Conservation (phyloP, 768 basidiomycete genomes). For the Amanita pseudoporphyria region DNA sequence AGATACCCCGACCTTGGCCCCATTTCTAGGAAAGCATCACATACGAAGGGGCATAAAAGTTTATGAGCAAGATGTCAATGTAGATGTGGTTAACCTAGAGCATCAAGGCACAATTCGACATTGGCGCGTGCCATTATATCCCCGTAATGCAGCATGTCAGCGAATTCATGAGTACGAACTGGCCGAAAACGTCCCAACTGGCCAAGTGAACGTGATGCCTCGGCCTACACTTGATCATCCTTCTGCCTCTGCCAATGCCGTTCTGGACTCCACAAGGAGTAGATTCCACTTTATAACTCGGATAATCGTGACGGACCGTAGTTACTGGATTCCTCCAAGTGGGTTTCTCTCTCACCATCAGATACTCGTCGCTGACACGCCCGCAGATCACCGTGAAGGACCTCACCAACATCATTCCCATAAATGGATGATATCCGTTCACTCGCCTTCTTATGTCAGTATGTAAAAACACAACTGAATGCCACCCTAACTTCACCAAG, state of each 20-base stretch:
- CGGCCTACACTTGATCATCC: conserved; percentile 4
- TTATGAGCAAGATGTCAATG: conserved; percentile 25
- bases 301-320: conserved; percentile 37
- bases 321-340: conserved; percentile 37
- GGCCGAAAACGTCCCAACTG: not conserved
- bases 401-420: conserved; percentile 25
- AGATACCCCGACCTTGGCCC: conserved; percentile 40
- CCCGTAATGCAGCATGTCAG: conserved; percentile 17
- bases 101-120: conserved; percentile 10
- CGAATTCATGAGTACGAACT: not conserved
- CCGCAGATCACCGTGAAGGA: conserved; percentile 9
- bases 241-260: not conserved
- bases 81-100: conserved; percentile 25
- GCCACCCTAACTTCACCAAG: conserved; percentile 14
- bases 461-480: not conserved
- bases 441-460: conserved; percentile 43
- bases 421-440: conserved; percentile 48
- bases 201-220: not conserved
- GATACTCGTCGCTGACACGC: not conserved
- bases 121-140: conserved; percentile 30
- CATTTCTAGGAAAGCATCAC: conserved; percentile 35
- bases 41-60: conserved; percentile 33
- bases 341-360: conserved; percentile 4
- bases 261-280: conserved; percentile 16
- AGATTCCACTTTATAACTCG: conserved; percentile 43